Evolutionary conservation across 169 alveolate genomes (phyloP).

Genomic region (Babesia bigemina): DNA sequence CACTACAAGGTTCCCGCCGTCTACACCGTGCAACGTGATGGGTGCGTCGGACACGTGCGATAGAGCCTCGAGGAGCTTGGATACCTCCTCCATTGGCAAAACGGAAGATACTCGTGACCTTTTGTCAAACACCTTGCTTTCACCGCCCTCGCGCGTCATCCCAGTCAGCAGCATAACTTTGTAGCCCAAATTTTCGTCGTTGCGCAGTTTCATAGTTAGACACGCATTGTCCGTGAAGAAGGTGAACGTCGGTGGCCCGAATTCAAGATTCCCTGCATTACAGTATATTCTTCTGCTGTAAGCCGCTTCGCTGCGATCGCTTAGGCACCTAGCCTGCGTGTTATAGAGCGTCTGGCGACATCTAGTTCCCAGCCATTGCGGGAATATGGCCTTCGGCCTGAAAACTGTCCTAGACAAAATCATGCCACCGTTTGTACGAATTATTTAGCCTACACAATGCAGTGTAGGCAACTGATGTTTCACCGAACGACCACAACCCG

Average conservation of each 20-base stretch:
- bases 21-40: slow-evolving; percentile 50
- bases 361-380: neutral
- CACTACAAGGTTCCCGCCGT: slow-evolving; percentile 52
- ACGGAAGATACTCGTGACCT: slow-evolving; percentile 55
- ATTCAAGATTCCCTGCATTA: slow-evolving; percentile 26
- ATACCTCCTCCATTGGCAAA: slow-evolving; percentile 45
- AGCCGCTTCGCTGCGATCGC: slow-evolving; percentile 65
- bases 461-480: no score
- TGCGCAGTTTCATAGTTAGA: slow-evolving; percentile 56
- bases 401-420: neutral
- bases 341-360: slow-evolving; percentile 5
- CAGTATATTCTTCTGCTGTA: slow-evolving; percentile 59
- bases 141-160: slow-evolving; percentile 62
- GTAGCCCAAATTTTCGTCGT: slow-evolving; percentile 57
- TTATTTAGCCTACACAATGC: no score
- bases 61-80: slow-evolving; percentile 28
- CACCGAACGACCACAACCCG: neutral
- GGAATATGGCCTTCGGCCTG: neutral
- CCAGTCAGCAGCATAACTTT: slow-evolving; percentile 56
- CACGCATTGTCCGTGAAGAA: slow-evolving; percentile 58
- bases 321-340: slow-evolving; percentile 2
- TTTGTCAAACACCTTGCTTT: slow-evolving; percentile 49
- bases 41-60: slow-evolving; percentile 13
- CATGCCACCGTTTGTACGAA: neutral
- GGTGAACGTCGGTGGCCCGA: slow-evolving; percentile 67